Evolutionary conservation across 2,329 filamentous ascomycete species (phyloP), one percentile per base, ranked within the genome.

Genomic region (Trichoderma harzianum): DNA sequence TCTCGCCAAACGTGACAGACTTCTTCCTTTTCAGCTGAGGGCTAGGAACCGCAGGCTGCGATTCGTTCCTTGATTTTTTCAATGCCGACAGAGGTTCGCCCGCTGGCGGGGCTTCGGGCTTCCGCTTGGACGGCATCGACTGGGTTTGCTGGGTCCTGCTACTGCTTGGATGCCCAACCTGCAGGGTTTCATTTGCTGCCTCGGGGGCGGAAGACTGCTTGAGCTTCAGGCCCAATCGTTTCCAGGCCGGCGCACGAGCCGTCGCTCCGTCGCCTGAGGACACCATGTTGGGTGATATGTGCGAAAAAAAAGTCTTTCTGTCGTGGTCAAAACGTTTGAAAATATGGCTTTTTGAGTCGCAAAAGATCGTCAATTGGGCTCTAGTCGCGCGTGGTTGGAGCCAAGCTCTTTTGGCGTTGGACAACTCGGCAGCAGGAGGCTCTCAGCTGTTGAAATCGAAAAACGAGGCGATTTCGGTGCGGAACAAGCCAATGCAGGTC

Each of bases 221-320:
- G 81, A 89, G 87, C 83, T 89, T 89, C 78, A 89, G 85, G 80
- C 88, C 88, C 84, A 89, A 85, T 83, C 86, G 85, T 78, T 89
- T 89, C 87, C 88, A 89, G 74, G 87, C 87, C 71, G 88, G 87
- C 74, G 86, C 82, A 76, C 83, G 83, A 79, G 83, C 83, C 73
- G 81, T 77, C 80, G 83, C 81, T 77, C 78, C 79, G 76, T 80
- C 80, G 76, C 78, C 79, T 77, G 83, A 79, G 76, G 82, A 83
- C 76, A 80, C 83, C 82, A 86, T 85, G 79, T 76, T 80, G 76
- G 75, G 76, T 58, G 24, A 18, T 69, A 62, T 61, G 58, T 65
- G 51, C 3, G 16, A 4, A 39, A 47, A 43, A 39, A 32, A 26
- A 6, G 26, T 62, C 32, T 58, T 74, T 75, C 55, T 53, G 43